These are phyloP conservation scores for Tylopilus sp. DNA, from an alignment of 1,284 basidiomycete genomes.

Conservation along the genomic window DNA sequence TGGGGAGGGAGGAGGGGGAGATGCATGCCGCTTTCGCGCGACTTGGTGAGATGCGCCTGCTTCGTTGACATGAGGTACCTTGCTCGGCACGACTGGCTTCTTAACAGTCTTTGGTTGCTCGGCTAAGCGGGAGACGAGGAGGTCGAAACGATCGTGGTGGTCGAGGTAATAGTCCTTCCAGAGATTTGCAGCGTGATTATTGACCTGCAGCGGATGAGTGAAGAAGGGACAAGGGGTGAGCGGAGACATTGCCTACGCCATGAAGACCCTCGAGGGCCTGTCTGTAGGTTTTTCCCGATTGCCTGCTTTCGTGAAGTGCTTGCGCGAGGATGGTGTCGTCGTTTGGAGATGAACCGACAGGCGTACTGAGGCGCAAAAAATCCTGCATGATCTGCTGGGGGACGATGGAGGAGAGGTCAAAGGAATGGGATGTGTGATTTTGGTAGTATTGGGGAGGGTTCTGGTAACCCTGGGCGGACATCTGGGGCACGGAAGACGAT, in stretches of 20 bases:
- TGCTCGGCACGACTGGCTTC: constrained; percentile 43
- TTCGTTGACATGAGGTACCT: constrained; percentile 18
- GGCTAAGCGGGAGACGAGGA: constrained; percentile 40
- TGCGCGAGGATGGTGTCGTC: constrained; percentile 58
- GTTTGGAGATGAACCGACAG: constrained; percentile 48
- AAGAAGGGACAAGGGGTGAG: neutral
- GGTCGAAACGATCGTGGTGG: constrained; percentile 56
- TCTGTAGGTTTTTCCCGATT: constrained; percentile 40
- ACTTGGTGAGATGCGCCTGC: constrained; percentile 23
- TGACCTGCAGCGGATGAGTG: constrained; percentile 37
- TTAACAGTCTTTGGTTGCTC: constrained; percentile 44
- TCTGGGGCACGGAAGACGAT: constrained; percentile 16
- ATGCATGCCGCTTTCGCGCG: constrained; percentile 30
- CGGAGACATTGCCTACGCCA: constrained; percentile 34
- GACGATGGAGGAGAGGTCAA: constrained; percentile 38
- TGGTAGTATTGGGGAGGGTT: constrained; percentile 24
- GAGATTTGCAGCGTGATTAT: constrained; percentile 45
- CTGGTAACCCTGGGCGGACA: constrained; percentile 21
- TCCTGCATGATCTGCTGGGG: constrained; percentile 55
- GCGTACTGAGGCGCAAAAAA: constrained; percentile 49
- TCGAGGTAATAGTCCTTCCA: constrained; percentile 78
- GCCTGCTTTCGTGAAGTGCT: constrained; percentile 38
- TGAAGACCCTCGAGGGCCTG: constrained; percentile 45
- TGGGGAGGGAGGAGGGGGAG: constrained; percentile 9
- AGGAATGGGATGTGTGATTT: constrained; percentile 7